These are phyloP conservation scores for Lactarius psammicola DNA, from an alignment of 768 basidiomycete species.

Conservation along the genomic window DNA sequence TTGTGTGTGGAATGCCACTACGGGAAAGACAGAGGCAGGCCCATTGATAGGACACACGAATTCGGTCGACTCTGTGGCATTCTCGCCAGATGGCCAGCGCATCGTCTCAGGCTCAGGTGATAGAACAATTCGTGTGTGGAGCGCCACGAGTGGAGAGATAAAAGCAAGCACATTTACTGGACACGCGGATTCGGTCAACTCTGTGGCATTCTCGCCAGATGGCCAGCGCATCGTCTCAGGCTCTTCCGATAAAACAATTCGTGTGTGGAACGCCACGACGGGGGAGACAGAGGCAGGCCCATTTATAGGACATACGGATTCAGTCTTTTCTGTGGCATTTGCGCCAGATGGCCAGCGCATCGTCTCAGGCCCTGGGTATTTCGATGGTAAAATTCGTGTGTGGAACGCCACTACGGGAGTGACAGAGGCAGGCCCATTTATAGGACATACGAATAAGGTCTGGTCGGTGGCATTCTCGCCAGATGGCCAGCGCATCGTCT, in stretches of 20 bases:
- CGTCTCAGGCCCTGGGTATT: constrained; percentile 5
- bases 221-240: constrained; percentile 30
- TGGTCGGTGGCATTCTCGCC: no score
- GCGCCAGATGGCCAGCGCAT: constrained; percentile 9
- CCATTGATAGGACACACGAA: no score
- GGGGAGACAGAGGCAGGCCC: not conserved
- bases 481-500: no score
- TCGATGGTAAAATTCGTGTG: constrained; percentile 5
- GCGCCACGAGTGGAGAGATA: not conserved
- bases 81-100: constrained; percentile 19
- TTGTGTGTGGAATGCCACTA: no score
- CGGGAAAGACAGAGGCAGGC: no score
- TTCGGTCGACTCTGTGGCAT: no score
- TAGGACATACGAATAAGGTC: no score
- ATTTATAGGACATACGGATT: not conserved
- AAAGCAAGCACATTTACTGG: not conserved
- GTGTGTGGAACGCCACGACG: constrained; percentile 4
- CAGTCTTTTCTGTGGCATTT: constrained; percentile 1
- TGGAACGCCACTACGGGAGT: constrained; percentile 2
- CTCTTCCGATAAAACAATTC: not conserved
- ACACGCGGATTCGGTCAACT: not conserved
- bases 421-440: no score
- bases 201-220: not conserved
- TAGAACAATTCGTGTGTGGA: no score
- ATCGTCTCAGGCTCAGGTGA: constrained; percentile 12